Conservation (phyloP, 2,329 filamentous ascomycete genomes). For the Cladosporium phlei region DNA sequence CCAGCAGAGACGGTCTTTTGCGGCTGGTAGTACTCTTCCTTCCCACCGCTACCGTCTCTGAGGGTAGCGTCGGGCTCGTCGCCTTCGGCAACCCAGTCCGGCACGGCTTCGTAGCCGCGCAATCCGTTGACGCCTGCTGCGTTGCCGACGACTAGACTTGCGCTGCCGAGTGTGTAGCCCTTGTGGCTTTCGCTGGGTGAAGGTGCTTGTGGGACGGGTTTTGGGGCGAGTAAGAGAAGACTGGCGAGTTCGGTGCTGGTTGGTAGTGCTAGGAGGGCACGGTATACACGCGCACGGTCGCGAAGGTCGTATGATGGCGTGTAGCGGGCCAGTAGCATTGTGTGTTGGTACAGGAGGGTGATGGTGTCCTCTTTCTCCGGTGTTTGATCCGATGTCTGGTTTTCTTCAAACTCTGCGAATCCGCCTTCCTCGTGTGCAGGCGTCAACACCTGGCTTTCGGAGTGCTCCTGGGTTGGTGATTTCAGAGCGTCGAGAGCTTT, state of each 20-base stretch:
- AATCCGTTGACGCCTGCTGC: constrained; percentile 70
- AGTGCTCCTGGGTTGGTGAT: constrained; percentile 2
- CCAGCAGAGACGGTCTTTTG: constrained; percentile 49
- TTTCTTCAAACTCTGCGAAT: constrained; percentile 10
- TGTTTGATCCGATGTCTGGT: neutral
- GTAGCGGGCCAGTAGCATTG: constrained; percentile 79
- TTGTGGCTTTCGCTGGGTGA: constrained; percentile 82
- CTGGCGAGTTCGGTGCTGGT: constrained; percentile 75
- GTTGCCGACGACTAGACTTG: constrained; percentile 77
- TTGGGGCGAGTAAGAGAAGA: constrained; percentile 85
- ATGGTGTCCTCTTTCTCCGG: constrained; percentile 47
- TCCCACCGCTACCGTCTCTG: constrained; percentile 54
- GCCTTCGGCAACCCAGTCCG: constrained; percentile 78
- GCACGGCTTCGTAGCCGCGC: constrained; percentile 71
- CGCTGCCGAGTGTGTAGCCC: constrained; percentile 73
- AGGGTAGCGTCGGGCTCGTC: constrained; percentile 72
- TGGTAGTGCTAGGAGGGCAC: constrained; percentile 72
- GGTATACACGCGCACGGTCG: constrained; percentile 84
- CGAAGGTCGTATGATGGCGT: constrained; percentile 93
- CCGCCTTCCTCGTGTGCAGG: constrained; percentile 21
- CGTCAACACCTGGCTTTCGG: constrained; percentile 20
- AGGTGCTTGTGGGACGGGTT: constrained; percentile 84
- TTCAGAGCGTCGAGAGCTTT: constrained; percentile 27
- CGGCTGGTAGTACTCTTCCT: constrained; percentile 35
- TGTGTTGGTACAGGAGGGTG: constrained; percentile 75